These are phyloP conservation scores for Rhynchosporium secalis DNA, from an alignment of 2,329 filamentous ascomycete genomes.

Conservation along the genomic window DNA sequence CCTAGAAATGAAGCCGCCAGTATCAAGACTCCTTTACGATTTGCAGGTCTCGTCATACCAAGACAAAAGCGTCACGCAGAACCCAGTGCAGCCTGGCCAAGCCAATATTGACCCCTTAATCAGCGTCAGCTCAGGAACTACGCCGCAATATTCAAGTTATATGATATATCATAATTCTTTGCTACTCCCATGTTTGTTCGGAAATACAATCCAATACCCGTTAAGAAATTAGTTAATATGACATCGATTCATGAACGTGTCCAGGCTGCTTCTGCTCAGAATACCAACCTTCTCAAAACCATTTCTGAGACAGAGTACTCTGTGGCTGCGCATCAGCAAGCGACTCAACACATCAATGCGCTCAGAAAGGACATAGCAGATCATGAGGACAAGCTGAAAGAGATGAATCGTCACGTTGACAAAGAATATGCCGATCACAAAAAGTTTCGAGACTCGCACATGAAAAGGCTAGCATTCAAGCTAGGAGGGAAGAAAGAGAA, in stretches of 20 bases:
- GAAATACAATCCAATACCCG: neutral
- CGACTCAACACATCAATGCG: constrained; percentile 47
- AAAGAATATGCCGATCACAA: constrained; percentile 54
- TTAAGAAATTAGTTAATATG: constrained; percentile 3
- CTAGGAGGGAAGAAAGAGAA: constrained; percentile 51
- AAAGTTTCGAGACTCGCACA: constrained; percentile 53
- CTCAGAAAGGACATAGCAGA: constrained; percentile 45
- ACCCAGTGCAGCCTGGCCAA: constrained; percentile 17
- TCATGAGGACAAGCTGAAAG: constrained; percentile 43
- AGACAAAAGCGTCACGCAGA: neutral
- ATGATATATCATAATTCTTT: neutral
- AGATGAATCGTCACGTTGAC: constrained; percentile 45
- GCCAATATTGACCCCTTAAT: neutral
- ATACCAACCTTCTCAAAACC: constrained; percentile 47
- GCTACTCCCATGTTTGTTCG: neutral
- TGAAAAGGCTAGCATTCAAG: constrained; percentile 54
- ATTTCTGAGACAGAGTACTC: constrained; percentile 53
- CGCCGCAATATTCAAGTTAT: constrained; percentile 9
- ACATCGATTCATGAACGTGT: constrained; percentile 40
- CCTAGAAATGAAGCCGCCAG: neutral
- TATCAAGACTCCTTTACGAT: neutral
- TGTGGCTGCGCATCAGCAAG: constrained; percentile 47
- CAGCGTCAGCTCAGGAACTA: constrained; percentile 1
- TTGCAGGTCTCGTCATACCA: neutral
- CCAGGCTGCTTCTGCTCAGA: constrained; percentile 43